These are phyloP conservation scores for Podila epicladia DNA, from an alignment of 192 early-diverging fungal species.

Conservation along the genomic window DNA sequence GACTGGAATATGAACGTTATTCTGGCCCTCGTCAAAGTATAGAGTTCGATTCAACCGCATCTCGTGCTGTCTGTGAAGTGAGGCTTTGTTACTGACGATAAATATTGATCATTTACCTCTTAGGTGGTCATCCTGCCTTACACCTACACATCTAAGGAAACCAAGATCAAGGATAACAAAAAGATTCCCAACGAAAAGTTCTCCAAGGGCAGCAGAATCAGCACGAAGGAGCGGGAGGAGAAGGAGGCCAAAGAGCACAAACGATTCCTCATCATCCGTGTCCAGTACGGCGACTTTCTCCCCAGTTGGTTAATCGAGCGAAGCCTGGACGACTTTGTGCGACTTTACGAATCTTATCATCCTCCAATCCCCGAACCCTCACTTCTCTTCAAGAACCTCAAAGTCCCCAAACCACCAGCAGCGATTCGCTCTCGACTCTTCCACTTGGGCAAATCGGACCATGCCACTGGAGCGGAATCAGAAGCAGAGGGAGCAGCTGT, in stretches of 20 bases:
- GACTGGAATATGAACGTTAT: constrained; percentile 54
- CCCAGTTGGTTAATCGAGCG: constrained; percentile 51
- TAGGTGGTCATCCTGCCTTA: constrained; percentile 49
- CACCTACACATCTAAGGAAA: constrained; percentile 40
- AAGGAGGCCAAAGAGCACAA: constrained; percentile 49
- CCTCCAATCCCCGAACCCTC: constrained; percentile 34
- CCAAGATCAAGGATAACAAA: constrained; percentile 40
- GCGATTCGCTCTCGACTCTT: constrained; percentile 36
- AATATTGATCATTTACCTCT: not conserved
- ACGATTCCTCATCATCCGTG: constrained; percentile 42
- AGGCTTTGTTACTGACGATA: too few relatives aligned
- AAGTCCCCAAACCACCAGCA: constrained; percentile 41
- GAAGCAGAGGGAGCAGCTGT: constrained; percentile 3
- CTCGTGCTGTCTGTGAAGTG: not conserved
- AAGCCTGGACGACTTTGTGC: constrained; percentile 45
- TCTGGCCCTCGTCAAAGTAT: constrained; percentile 47
- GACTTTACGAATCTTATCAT: constrained; percentile 41
- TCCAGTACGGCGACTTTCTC: constrained; percentile 45
- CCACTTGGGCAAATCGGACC: not conserved
- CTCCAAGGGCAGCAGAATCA: not conserved
- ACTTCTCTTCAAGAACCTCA: constrained; percentile 18
- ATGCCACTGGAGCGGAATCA: not conserved
- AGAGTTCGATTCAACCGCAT: not conserved
- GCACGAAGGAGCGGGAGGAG: constrained; percentile 32
- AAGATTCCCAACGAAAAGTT: constrained; percentile 2